Evolutionary conservation across 345 rosid species (phyloP), one percentile per base, ranked within the genome.

Genomic region (Populus euphratica): DNA sequence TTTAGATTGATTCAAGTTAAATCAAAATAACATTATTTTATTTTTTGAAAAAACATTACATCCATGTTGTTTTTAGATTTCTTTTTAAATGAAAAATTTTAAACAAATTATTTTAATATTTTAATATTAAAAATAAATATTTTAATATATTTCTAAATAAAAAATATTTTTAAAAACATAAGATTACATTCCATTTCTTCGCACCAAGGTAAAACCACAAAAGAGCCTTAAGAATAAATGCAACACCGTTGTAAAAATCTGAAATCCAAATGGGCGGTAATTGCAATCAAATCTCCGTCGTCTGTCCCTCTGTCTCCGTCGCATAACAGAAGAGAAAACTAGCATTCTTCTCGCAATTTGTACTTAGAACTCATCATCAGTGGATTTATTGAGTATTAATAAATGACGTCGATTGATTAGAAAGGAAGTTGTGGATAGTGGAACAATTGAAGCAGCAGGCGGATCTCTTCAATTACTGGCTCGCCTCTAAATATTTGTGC

Each of bases 401-500:
- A 8, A 38, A 76, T 56, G 79, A 27, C 73, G 68, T 49, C 23
- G 59, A 76, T 33, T 47, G 50, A 9, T 33, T 36, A 41, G 97
- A 91, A 80, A 83, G 91, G 86, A 90, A 89, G 89, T 84, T 82
- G 76, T 74, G 86, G 78, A 87, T 88, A 76, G 76, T 92, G 25
- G 89, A 88, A 44, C 88, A 87, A 74, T 85, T 88, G 25, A 85
- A 84, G 88, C 91, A 90, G 68, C 96, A 88, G 81, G 77, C 81
- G 49, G 83, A 82, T 63, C 91, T 84, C 78, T 90, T 86, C 80
- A 97, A 96, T 66, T 89, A 87, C 14, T 86, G 87, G 62, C 91
- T 92, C 78, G 97, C 94, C 78, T 88, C 93, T 65, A 86, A 83
- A 1, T 93, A 96, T 65, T 79, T 91, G 74, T 85, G 43, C 43